phyloP scores from a whole-genome alignment of 352 stramenopile genomes.

The Peronospora destructor region DNA sequence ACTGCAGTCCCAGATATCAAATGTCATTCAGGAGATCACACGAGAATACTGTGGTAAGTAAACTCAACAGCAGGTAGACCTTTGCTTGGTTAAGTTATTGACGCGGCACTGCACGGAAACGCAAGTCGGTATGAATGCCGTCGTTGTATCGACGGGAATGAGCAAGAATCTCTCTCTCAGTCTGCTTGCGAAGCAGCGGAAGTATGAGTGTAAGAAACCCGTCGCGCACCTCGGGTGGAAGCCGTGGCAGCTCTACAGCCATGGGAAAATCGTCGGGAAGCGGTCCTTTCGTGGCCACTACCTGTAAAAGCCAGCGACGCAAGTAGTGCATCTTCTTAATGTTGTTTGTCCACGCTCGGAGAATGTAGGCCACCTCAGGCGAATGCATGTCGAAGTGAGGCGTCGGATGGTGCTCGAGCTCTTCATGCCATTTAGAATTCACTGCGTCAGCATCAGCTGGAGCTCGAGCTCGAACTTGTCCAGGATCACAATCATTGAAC shows the following conservation, averaged over 20 bases:
- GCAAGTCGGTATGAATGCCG: conserved; percentile 50
- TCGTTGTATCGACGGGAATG: conserved; percentile 61
- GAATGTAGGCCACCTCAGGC: conserved; percentile 60
- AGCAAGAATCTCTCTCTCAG: conserved; percentile 45
- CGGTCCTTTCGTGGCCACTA: conserved; percentile 29
- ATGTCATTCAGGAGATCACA: conserved; percentile 46
- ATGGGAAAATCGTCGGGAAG: conserved; percentile 50
- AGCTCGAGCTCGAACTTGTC: conserved; percentile 9
- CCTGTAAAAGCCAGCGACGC: conserved; percentile 54
- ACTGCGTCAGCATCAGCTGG: conserved; percentile 11
- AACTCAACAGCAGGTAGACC: neutral
- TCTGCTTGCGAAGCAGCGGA: conserved; percentile 11
- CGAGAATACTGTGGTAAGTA: conserved; percentile 39
- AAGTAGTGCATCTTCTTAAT: conserved; percentile 63
- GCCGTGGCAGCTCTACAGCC: conserved; percentile 58
- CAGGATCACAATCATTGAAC: neutral
- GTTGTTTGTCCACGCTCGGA: conserved; percentile 59
- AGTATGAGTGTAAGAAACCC: conserved; percentile 71
- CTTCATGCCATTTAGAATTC: conserved; percentile 40
- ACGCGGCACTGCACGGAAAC: conserved; percentile 44
- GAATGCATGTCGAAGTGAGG: conserved; percentile 69
- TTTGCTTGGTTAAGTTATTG: conserved; percentile 23
- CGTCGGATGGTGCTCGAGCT: conserved; percentile 55
- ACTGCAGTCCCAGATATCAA: conserved; percentile 38
- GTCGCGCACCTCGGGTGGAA: conserved; percentile 64